Evolutionary conservation across 495 filamentous ascomycete species (phyloP).

Genomic region (Hypoxylon cercidicola): DNA sequence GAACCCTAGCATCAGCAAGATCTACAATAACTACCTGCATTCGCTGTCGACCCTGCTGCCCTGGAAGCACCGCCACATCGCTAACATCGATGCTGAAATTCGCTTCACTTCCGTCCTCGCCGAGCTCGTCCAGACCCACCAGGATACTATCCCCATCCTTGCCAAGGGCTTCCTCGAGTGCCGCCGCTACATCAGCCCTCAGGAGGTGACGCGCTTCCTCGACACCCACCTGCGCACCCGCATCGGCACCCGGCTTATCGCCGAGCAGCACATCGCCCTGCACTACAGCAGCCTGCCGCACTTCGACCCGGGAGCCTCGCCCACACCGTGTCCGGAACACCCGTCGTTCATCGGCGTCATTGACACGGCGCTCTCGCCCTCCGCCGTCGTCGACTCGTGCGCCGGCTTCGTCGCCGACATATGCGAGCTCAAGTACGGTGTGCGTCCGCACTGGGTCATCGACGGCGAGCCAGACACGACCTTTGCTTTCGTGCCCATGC

Average conservation of each 20-base stretch:
- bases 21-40: constrained; percentile 95
- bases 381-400: constrained; percentile 80
- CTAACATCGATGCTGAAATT: constrained; percentile 86
- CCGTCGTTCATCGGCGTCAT: constrained; percentile 94
- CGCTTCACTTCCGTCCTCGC: constrained; percentile 91
- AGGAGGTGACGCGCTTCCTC: constrained; percentile 86
- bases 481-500: constrained; percentile 92
- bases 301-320: constrained; percentile 57
- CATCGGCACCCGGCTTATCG: constrained; percentile 93
- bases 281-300: constrained; percentile 84
- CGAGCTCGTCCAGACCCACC: constrained; percentile 91
- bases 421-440: constrained; percentile 94
- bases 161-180: constrained; percentile 94
- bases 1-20: constrained; percentile 89
- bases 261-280: constrained; percentile 95
- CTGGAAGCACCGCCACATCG: constrained; percentile 78
- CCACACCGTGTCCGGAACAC: constrained; percentile 60
- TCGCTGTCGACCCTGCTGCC: constrained; percentile 88
- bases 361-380: constrained; percentile 88
- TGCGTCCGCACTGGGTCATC: constrained; percentile 82
- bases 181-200: constrained; percentile 80
- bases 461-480: constrained; percentile 82
- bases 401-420: constrained; percentile 93
- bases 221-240: constrained; percentile 93
- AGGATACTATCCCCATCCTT: constrained; percentile 92